phyloP scores from a whole-genome alignment of 192 early-diverging fungal species.

The Podila verticillata region DNA sequence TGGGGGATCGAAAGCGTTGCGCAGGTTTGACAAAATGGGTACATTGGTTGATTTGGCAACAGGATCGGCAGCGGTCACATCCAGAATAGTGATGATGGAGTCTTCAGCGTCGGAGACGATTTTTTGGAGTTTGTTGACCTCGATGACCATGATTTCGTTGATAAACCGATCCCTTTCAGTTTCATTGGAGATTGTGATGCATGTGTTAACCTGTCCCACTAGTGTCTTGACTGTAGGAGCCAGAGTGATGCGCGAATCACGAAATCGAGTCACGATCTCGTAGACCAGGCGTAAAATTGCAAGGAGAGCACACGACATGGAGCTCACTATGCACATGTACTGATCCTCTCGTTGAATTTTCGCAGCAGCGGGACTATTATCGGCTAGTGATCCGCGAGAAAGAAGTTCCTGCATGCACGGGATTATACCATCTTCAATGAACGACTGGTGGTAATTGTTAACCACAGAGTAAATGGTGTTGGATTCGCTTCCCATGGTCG shows the following conservation, averaged over 20 bases:
- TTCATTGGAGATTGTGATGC: background rate
- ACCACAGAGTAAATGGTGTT: constrained; percentile 44
- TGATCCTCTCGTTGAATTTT: constrained; percentile 8
- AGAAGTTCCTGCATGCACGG: constrained; percentile 40
- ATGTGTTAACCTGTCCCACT: background rate
- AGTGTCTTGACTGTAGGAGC: constrained; percentile 9
- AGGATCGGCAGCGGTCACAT: background rate
- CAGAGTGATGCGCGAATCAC: constrained; percentile 23
- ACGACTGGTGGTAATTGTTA: constrained; percentile 15
- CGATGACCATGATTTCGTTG: constrained; percentile 16
- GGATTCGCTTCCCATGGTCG: constrained; percentile 31
- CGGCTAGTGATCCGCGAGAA: constrained; percentile 20
- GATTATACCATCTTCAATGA: constrained; percentile 27
- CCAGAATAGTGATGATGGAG: background rate
- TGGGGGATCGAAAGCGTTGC: constrained; percentile 24
- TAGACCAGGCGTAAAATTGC: constrained; percentile 43
- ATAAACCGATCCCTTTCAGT: constrained; percentile 6
- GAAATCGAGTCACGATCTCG: constrained; percentile 37
- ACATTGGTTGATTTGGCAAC: constrained; percentile 3
- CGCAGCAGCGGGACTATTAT: background rate
- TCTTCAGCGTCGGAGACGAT: constrained; percentile 22
- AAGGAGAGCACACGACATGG: constrained; percentile 32
- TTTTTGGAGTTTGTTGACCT: constrained; percentile 7
- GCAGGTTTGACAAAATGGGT: constrained; percentile 2
- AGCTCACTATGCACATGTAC: constrained; percentile 9